These are phyloP conservation scores for Isochrysis galbana DNA, from an alignment of 78 protist genomes.

Conservation along the genomic window DNA sequence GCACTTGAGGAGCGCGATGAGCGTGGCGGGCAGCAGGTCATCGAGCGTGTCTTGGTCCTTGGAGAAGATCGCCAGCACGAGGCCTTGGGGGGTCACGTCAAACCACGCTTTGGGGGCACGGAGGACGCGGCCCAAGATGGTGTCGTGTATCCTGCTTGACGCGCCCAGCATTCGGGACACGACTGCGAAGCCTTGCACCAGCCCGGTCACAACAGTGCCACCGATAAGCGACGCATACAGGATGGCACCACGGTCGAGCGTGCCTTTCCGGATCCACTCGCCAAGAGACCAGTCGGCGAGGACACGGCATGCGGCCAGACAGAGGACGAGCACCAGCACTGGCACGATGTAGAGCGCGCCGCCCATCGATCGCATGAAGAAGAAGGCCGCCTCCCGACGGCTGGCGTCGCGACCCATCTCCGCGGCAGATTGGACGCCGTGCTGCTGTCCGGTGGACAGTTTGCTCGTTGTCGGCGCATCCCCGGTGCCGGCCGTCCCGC, in stretches of 20 bases:
- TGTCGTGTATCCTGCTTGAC: neutral
- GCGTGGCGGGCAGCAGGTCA: conserved; percentile 24
- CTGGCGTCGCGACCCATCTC: neutral
- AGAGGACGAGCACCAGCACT: neutral
- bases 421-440: neutral
- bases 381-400: neutral
- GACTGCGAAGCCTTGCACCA: neutral
- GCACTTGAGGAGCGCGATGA: neutral
- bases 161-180: neutral
- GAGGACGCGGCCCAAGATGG: neutral
- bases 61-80: conserved; percentile 39
- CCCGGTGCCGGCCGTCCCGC: no score
- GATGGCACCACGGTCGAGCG: neutral
- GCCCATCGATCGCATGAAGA: neutral
- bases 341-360: neutral
- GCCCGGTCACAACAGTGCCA: neutral
- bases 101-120: conserved; percentile 58
- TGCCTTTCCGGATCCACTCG: neutral
- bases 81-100: conserved; percentile 56
- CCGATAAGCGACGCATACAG: neutral
- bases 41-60: conserved; percentile 46
- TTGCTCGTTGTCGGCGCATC: no score
- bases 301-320: neutral
- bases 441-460: no score
- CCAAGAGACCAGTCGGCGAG: neutral